Evolutionary conservation across 345 rosid genomes (phyloP).

Genomic region (Turritis glabra): DNA sequence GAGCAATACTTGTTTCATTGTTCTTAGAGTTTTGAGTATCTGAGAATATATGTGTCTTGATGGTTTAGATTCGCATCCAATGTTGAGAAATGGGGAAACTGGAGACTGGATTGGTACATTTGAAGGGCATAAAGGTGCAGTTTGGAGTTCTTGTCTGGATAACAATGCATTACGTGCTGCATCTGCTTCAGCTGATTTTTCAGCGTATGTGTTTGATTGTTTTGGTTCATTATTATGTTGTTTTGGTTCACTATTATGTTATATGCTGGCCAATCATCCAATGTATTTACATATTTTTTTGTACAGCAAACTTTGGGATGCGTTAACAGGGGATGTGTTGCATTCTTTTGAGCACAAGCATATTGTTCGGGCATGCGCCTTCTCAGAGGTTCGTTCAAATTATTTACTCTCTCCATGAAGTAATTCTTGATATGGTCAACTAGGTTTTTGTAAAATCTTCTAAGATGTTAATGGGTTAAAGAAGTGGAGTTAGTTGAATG

Average conservation of each 20-base stretch:
- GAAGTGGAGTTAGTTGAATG: background rate
- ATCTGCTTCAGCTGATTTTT: conserved; percentile 94
- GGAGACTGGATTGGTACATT: conserved; percentile 99
- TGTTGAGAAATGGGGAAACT: conserved; percentile 98
- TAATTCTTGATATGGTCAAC: background rate
- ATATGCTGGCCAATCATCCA: background rate
- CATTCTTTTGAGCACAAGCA: conserved; percentile 95
- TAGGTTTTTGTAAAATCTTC: background rate
- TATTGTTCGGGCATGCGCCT: conserved; percentile 85
- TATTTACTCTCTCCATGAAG: background rate
- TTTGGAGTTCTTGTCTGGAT: conserved; percentile 95
- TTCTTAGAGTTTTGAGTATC: background rate
- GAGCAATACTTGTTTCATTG: background rate
- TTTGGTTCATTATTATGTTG: background rate
- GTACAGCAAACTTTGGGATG: conserved; percentile 88
- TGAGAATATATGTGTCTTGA: conserved; percentile 1
- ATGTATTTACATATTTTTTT: background rate
- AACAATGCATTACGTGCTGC: conserved; percentile 90
- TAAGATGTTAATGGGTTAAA: background rate
- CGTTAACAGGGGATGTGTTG: conserved; percentile 79
- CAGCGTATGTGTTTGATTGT: conserved; percentile 57
- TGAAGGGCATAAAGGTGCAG: conserved; percentile 99
- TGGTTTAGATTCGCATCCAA: conserved; percentile 80
- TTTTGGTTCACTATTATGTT: background rate
- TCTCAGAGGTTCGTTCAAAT: conserved; percentile 62